Evolutionary conservation across 2,329 filamentous ascomycete genomes (phyloP), one percentile per base, ranked within the genome.

Genomic region (Zymoseptoria brevis): DNA sequence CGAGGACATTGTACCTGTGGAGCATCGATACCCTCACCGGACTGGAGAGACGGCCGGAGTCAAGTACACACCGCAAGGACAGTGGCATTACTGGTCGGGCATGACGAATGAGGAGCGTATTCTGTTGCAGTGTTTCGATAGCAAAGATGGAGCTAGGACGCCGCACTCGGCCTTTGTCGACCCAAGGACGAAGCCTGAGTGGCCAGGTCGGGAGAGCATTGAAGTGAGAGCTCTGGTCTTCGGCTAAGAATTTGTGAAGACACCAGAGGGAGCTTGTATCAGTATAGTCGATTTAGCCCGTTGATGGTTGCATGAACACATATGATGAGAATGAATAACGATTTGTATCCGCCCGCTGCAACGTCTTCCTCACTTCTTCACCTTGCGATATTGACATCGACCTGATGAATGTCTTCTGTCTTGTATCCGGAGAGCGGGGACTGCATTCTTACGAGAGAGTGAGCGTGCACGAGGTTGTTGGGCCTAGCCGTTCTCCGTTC

Each of bases 211-310:
- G 62, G 89, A 96, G 79, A 96, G 90, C 71, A 96, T 96, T 71
- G 92, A 96, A 74, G 88, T 96, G 16, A 81, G 92, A 67, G 85
- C 89, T 21, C 77, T 96, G 72, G 88, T 96, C 0, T 96, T 96
- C 79, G 70, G 70, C 19, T 72, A 53, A 55, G 41, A 35, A n/a
- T 4, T 9, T n/a, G 50, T n/a, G 50, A 11, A 50, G 19, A 26
- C 16, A 5, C 13, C 8, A n/a, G 35, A 5, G 13, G 3, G 35
- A n/a, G 35, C 35, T 45, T 45, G 35, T 45, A 45, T n/a, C 6
- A 45, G 35, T 45, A 45, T n/a, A 45, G 13, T n/a, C 16, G 35
- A 45, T 45, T 45, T 16, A 16, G 35, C 35, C 13, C n/a, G 35
- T 45, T 45, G 16, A 45, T 45, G 35, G 13, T 45, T 45, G 35